Evolutionary conservation across 208 protist genomes (phyloP).

Genomic region (Lotmaria passim): DNA sequence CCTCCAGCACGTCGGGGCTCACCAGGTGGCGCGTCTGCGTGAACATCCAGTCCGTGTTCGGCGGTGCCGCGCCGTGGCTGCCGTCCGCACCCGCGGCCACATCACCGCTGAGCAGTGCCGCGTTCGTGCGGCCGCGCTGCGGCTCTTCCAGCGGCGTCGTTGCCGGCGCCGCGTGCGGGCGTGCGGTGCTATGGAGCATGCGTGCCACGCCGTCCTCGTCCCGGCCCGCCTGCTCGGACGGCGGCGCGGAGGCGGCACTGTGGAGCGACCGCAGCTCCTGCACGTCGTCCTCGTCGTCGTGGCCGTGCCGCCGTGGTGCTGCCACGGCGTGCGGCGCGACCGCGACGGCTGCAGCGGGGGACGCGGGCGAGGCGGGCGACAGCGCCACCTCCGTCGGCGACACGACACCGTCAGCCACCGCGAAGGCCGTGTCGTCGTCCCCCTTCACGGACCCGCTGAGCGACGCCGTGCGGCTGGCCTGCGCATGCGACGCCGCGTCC

Average conservation of each 20-base stretch:
- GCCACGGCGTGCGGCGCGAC: not conserved
- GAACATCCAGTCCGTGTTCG: slow-evolving; percentile 20
- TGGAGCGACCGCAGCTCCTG: slow-evolving; percentile 4
- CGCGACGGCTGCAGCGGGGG: too few relatives aligned
- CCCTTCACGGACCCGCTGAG: slow-evolving; percentile 4
- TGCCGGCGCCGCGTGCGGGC: not conserved
- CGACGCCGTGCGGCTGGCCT: too few relatives aligned
- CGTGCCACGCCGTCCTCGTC: not conserved
- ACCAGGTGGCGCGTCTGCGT: slow-evolving; percentile 18
- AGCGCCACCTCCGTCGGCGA: slow-evolving; percentile 7
- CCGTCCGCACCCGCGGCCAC: too few relatives aligned
- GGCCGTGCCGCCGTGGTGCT: not conserved
- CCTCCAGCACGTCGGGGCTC: slow-evolving; percentile 16
- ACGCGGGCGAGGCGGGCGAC: too few relatives aligned
- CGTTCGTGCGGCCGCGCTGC: too few relatives aligned
- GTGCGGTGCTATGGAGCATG: not conserved
- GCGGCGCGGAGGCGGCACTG: not conserved
- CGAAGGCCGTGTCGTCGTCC: slow-evolving; percentile 9
- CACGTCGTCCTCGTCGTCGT: slow-evolving; percentile 1
- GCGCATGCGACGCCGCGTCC: too few relatives aligned
- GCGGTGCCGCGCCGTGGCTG: not conserved
- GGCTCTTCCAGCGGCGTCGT: not conserved
- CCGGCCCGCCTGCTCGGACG: not conserved
- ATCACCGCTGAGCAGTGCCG: too few relatives aligned
- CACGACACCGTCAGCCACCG: not conserved